phyloP scores from a whole-genome alignment of 2,329 filamentous ascomycete genomes.

The Sordariomycetes sp. region DNA sequence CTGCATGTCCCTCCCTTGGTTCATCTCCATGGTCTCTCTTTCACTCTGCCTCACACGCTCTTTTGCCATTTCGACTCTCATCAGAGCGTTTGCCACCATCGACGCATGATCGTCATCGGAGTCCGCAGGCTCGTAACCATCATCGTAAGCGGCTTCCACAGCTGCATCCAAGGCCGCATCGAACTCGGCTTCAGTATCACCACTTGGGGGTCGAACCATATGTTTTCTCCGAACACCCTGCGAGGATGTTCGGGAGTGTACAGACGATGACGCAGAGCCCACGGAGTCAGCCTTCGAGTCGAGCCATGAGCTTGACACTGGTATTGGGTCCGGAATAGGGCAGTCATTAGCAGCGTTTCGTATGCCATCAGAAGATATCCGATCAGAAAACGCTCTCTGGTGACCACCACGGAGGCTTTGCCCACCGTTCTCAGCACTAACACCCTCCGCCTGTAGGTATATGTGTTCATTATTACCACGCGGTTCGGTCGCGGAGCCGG shows the following conservation, averaged over 20 bases:
- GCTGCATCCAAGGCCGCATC: slow-evolving; percentile 90
- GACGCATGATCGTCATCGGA: slow-evolving; percentile 32
- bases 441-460: background rate
- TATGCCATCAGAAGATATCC: background rate
- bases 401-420: background rate
- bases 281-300: slow-evolving; percentile 88
- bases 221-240: slow-evolving; percentile 55
- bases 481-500: background rate
- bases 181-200: slow-evolving; percentile 76
- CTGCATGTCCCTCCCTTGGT: slow-evolving; percentile 30
- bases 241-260: slow-evolving; percentile 68
- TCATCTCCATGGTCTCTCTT: slow-evolving; percentile 41
- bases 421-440: background rate
- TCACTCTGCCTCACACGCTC: slow-evolving; percentile 64
- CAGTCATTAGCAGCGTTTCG: slow-evolving; percentile 8
- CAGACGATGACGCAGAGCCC: slow-evolving; percentile 64
- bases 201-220: slow-evolving; percentile 48
- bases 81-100: slow-evolving; percentile 31
- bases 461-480: background rate
- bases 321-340: slow-evolving; percentile 49
- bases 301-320: slow-evolving; percentile 82
- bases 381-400: background rate
- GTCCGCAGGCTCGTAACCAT: slow-evolving; percentile 66
- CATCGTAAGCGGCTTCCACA: slow-evolving; percentile 90
- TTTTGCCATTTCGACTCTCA: slow-evolving; percentile 62